phyloP scores from a whole-genome alignment of 1,284 basidiomycete genomes.

The Cutaneotrichosporon dermatis region DNA sequence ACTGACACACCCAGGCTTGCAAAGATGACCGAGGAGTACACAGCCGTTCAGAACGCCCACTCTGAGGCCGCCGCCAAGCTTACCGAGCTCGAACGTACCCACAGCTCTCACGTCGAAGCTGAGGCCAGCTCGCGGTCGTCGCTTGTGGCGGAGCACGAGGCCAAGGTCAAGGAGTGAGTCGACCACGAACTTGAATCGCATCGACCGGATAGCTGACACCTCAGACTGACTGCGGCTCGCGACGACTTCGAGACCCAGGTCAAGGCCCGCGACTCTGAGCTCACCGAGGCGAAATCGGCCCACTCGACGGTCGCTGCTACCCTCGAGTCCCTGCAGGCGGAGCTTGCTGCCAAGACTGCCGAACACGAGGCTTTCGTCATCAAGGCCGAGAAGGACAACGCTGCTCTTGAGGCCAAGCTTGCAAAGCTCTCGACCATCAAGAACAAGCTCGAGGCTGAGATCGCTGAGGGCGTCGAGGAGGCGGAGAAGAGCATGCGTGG shows the following conservation, averaged over 20 bases:
- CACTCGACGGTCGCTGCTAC: conserved; percentile 8
- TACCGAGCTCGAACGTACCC: conserved; percentile 11
- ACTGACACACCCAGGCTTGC: conserved; percentile 4
- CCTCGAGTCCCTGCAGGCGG: conserved; percentile 12
- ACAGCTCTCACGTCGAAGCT: conserved; percentile 8
- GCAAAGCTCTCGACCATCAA: conserved; percentile 18
- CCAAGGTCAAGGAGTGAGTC: conserved; percentile 17
- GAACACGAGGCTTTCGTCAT: conserved; percentile 13
- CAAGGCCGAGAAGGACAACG: conserved; percentile 7
- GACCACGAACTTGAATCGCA: too few relatives aligned
- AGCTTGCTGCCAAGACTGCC: conserved; percentile 14
- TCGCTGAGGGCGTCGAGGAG: conserved; percentile 25
- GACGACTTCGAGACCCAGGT: conserved; percentile 19
- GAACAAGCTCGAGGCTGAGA: conserved; percentile 22
- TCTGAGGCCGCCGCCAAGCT: conserved; percentile 11
- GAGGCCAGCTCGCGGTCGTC: conserved; percentile 6
- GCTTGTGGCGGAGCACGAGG: conserved; percentile 9
- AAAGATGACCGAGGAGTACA: conserved; percentile 11
- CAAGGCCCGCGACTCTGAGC: conserved; percentile 5
- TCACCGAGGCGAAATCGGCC: conserved; percentile 6
- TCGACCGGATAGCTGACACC: too few relatives aligned
- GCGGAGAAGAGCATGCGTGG: conserved; percentile 24
- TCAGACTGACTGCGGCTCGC: conserved; percentile 16
- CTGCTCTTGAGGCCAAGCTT: conserved; percentile 23
- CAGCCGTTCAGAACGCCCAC: conserved; percentile 7